Percentiles rank a stretch among this genome's conserved stretches.
Conservation (phyloP, 2,329 filamentous ascomycete genomes). For the Colletotrichum destructivum region DNA sequence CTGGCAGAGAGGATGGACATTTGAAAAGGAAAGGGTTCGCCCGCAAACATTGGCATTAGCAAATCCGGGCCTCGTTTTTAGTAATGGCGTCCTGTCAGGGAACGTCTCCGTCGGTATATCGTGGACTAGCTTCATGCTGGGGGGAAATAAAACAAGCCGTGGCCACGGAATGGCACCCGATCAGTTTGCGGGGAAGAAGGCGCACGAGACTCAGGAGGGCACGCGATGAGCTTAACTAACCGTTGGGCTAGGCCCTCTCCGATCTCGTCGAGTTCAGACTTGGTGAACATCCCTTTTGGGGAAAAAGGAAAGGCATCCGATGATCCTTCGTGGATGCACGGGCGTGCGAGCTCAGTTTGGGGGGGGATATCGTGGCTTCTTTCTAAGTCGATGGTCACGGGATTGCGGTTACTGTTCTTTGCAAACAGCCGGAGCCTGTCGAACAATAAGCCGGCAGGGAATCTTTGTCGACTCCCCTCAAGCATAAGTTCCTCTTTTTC, state of each 20-base stretch:
- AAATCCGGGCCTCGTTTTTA: conserved; percentile 29
- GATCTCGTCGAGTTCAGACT: conserved; percentile 10
- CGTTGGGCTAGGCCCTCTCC: conserved; percentile 7
- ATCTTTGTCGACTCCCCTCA: background rate
- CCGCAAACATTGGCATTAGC: conserved; percentile 34
- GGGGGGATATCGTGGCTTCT: background rate
- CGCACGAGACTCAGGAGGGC: conserved; percentile 21
- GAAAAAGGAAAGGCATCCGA: background rate
- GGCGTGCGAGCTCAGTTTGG: background rate
- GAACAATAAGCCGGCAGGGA: background rate
- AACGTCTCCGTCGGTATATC: conserved; percentile 32
- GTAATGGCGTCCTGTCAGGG: conserved; percentile 37
- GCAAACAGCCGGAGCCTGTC: background rate
- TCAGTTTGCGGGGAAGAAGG: conserved; percentile 36
- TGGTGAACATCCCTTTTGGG: conserved; percentile 8
- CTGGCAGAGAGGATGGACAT: too few relatives aligned
- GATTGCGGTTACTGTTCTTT: background rate
- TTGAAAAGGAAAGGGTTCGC: too few relatives aligned
- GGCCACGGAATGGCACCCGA: conserved; percentile 33
- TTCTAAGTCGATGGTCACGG: background rate
- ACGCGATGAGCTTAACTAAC: conserved; percentile 31
- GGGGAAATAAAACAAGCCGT: conserved; percentile 14
- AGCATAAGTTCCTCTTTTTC: background rate
- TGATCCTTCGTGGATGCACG: background rate
- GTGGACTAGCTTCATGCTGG: conserved; percentile 29